Evolutionary conservation across 768 basidiomycete species (phyloP), one percentile per base, ranked within the genome.

Genomic region (Coprinellus micaceus): DNA sequence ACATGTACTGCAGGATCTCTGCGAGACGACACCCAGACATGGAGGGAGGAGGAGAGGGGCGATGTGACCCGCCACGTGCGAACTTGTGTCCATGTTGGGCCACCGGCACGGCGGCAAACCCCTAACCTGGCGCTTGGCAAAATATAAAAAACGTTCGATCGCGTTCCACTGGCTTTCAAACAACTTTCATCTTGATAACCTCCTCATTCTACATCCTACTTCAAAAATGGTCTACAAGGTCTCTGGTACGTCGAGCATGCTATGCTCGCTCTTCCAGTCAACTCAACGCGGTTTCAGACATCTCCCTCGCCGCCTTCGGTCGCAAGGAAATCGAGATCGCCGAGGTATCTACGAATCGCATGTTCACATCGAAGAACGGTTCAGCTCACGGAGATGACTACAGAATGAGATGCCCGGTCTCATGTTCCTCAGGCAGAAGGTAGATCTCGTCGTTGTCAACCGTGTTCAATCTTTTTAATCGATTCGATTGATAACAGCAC

Each of bases 311-410:
- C 70, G 96, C 96, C 58, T 99, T 98, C 77, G 94, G 96, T 75
- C 94, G 96, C 81, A 99, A 99, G 81, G 96, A 99, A 80, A 92
- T 99, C 67, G 88, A 96, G 79, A 91, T 99, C 74, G 96, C 96
- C 61, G 96, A 99, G 88, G 95, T 96, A 73, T 71, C 50, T 52
- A 30, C 36, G 48, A 58, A 61, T 51, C 44, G 55, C 58, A 58
- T 61, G 50, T 56, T 52, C 54, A 19, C 56, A 51, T 57, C 57
- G 41, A 59, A n/a, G 46, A 29, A 37, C 9, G 9, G 9, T 24
- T 13, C 43, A 25, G 45, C 13, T 52, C 52, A 57, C 44, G 24
- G 33, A 26, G 4, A 26, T 33, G 1, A 13, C 49, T 45, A 25
- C 56, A 93, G 90, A 84, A 88, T 81, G 91, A 94, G 74, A 94